Evolutionary conservation across 345 rosid species (phyloP).

Genomic region (Gossypium raimondii): DNA sequence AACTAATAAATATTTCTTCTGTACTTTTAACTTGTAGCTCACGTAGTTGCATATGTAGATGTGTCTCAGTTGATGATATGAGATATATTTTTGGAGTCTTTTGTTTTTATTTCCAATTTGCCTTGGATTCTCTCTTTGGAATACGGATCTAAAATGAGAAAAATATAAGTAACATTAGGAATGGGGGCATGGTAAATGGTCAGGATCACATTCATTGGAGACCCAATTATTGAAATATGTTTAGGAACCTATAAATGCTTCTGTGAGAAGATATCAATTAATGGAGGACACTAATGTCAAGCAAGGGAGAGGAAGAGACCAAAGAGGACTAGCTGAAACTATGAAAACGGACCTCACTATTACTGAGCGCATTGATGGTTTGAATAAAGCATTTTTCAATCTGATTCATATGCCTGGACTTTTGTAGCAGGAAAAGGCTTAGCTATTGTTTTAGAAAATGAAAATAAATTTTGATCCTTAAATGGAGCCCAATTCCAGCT

Average conservation of each 20-base stretch:
- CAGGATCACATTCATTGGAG: not conserved
- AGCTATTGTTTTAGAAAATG: no score
- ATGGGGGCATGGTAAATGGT: not conserved
- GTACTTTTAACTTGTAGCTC: not conserved
- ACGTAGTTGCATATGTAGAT: not conserved
- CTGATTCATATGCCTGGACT: not conserved
- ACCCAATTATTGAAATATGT: not conserved
- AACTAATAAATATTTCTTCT: not conserved
- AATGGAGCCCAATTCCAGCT: no score
- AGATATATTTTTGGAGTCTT: not conserved
- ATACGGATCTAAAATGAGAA: not conserved
- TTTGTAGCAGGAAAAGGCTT: not conserved
- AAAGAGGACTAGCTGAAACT: no score
- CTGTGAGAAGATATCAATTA: not conserved
- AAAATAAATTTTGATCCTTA: no score
- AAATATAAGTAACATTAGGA: not conserved
- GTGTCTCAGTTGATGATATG: not conserved
- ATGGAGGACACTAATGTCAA: not conserved
- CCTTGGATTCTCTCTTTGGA: not conserved
- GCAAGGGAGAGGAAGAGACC: no score
- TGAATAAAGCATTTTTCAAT: not conserved
- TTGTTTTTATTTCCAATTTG: not conserved
- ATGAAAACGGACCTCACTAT: no score
- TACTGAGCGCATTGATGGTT: not conserved
- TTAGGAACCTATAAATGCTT: not conserved